phyloP scores from a whole-genome alignment of 305 asterid species.

The Withania somnifera region DNA sequence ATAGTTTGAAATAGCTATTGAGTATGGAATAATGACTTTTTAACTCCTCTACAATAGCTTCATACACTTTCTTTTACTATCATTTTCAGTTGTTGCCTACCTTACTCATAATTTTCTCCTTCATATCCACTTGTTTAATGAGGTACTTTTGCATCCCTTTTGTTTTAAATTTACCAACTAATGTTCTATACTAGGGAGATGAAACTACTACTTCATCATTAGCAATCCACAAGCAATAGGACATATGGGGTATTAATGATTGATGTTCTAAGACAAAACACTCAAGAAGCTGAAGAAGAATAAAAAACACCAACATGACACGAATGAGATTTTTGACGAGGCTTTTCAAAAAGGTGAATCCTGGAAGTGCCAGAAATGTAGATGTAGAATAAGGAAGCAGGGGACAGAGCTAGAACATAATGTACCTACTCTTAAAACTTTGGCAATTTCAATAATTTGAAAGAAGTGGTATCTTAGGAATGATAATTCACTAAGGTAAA shows the following conservation, averaged over 20 bases:
- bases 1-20: no score
- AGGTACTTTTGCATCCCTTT: no score
- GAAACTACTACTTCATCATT: conserved; percentile 32
- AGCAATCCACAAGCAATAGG: conserved; percentile 20
- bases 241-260: conserved; percentile 29
- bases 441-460: background rate
- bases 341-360: conserved; percentile 59
- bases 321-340: conserved; percentile 63
- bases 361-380: conserved; percentile 32
- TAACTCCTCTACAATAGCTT: no score
- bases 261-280: conserved; percentile 39
- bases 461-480: background rate
- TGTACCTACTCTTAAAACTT: background rate
- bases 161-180: conserved; percentile 73
- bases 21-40: no score
- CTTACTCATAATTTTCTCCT: no score
- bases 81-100: no score
- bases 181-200: conserved; percentile 73
- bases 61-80: no score
- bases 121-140: no score
- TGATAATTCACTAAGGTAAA: conserved; percentile 15
- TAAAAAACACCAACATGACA: conserved; percentile 37
- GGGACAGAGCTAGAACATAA: conserved; percentile 18
- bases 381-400: conserved; percentile 57
- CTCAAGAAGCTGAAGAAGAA: conserved; percentile 49